Evolutionary conservation across 345 rosid species (phyloP).

Genomic region (Boechera stricta): DNA sequence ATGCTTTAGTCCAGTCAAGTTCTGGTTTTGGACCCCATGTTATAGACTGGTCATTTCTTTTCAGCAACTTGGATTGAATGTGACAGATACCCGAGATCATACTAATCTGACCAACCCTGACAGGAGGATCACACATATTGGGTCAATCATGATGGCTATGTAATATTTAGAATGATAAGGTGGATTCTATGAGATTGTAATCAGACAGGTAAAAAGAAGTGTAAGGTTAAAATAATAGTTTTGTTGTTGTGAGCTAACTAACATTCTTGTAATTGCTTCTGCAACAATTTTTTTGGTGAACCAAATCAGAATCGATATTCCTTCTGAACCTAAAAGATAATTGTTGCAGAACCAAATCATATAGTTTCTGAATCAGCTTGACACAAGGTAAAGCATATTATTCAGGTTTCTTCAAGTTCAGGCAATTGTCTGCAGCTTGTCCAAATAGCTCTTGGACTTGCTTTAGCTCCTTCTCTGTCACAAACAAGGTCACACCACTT

Average conservation of each 20-base stretch:
- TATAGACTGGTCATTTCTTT: slow-evolving; percentile 4
- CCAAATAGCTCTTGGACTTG: slow-evolving; percentile 84
- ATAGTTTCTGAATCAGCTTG: slow-evolving; percentile 8
- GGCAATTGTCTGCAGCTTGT: slow-evolving; percentile 82
- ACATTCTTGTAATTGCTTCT: not conserved
- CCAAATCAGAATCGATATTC: not conserved
- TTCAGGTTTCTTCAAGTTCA: slow-evolving; percentile 85
- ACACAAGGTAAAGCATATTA: slow-evolving; percentile 36
- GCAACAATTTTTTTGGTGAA: not conserved
- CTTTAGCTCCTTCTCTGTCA: slow-evolving; percentile 83
- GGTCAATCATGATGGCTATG: not conserved
- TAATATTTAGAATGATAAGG: not conserved
- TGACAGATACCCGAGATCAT: not conserved
- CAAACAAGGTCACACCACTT: slow-evolving; percentile 15
- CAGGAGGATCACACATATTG: not conserved
- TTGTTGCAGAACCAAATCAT: slow-evolving; percentile 6
- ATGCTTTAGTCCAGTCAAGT: not conserved
- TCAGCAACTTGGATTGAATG: slow-evolving; percentile 4
- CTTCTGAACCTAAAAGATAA: not conserved
- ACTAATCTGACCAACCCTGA: not conserved
- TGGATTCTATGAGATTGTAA: slow-evolving; percentile 6
- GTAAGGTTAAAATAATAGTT: not conserved
- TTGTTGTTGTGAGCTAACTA: slow-evolving; percentile 1
- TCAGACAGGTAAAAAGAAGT: not conserved
- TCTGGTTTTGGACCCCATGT: not conserved